Evolutionary conservation across 2,329 filamentous ascomycete species (phyloP), one percentile per base, ranked within the genome.

Genomic region (Talaromyces sp.): DNA sequence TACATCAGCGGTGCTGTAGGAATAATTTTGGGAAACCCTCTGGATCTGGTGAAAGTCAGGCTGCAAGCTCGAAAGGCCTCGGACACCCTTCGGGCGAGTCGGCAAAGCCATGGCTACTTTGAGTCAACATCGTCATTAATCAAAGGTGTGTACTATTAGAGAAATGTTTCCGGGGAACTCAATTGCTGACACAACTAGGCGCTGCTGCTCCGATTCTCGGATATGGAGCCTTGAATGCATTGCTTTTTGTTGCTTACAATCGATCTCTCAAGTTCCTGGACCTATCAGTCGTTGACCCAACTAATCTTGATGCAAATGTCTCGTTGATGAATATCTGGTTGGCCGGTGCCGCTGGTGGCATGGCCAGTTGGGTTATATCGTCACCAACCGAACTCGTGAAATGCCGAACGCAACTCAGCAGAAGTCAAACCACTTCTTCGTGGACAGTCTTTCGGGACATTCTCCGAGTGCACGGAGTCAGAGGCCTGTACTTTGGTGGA

Each of bases 311-410:
- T 34, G 76, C 75, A n/a, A 43, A 47, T 43, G 73, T 77, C 43
- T 85, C 83, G 65, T 82, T 92, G 3, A 83, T 83, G 75, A 88
- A 89, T 43, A 88, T 90, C 17, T 97, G 91, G 87, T 69, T 89
- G 10, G 92, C 93, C 17, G 94, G 94, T 54, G 91, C 91, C 8
- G 80, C 89, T 2, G 92, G 92, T 49, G 94, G 94, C 1, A 83
- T 97, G 19, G 91, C 92, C 3, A 95, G 91, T 5, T 97, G 93
- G 84, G 84, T 91, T 22, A 85, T 98, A 43, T 94, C 91, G 66
- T 90, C 93, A 5, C 94, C 94, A 0, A 97, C 93, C 0, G 94
- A 98, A 78, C 83, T 97, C 38, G 85, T 97, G 71, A 97, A 97
- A 81, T 97, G 93, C 74, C 87, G 92, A 47, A 90, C 91, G 0